Evolutionary conservation across 2,329 filamentous ascomycete genomes (phyloP), one percentile per base, ranked within the genome.

Genomic region (Pseudocercospora macadamiae): DNA sequence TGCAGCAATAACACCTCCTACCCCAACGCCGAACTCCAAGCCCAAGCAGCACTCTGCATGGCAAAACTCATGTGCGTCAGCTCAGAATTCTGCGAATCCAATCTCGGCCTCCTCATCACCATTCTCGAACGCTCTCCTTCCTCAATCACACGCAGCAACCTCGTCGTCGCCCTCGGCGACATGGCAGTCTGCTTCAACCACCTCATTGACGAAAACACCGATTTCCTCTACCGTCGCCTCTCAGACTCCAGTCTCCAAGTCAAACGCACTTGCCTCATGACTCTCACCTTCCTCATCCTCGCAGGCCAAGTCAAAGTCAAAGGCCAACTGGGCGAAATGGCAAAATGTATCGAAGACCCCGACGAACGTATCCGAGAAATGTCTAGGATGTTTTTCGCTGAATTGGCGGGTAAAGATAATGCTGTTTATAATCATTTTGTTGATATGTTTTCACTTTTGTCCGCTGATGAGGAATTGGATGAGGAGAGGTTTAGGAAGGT

Each of bases 181-280:
- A 99, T 99, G 95, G 96, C 96, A 0, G 95, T 99, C 19, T 97
- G 93, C 83, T 99, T 99, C 83, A 99, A 99, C 72, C 95, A 99
- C 71, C 85, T 99, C 51, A 97, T 99, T 67, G 96, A 99, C 71
- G 96, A 99, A 77, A 97, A 99, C 75, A 99, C 95, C 0, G 95
- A 99, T 73, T 99, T 97, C 80, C 77, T 99, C 39, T 99, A 99
- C 76, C 88, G 95, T 18, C 87, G 96, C 16, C 83, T 99, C 6
- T 96, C 95, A 14, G 96, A 99, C 71, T 80, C 85, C 14, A 93
- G 97, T 68, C 85, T 86, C 19, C 93, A 89, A 2, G 95, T 99
- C 62, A 99, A 97, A 81, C 87, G 95, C 9, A 99, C 96, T 0
- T 99, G 95, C 75, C 83, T 99, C 19, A 99, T 97, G 95, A 99